Percentiles rank a stretch among this genome's conserved stretches.
These are phyloP conservation scores for Thuidium tamariscinum DNA, from an alignment of 225 moss, liverwort and hornwort genomes.

Conservation along the genomic window DNA sequence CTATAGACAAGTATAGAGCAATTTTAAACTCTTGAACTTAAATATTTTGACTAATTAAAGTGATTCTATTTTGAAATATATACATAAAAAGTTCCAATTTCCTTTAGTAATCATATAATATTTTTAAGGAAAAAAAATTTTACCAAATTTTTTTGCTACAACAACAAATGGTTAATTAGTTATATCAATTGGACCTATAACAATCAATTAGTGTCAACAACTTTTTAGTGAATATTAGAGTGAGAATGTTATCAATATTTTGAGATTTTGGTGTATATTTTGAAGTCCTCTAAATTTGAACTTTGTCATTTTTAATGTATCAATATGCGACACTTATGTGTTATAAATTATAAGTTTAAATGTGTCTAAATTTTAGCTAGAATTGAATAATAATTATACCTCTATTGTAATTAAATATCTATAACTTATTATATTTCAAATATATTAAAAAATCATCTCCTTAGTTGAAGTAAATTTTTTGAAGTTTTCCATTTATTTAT, in stretches of 20 bases:
- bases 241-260: background rate
- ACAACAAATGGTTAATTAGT: background rate
- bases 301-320: background rate
- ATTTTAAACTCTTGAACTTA: background rate
- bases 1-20: background rate
- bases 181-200: background rate
- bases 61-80: background rate
- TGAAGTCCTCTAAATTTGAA: too few relatives aligned
- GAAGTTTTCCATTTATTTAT: background rate
- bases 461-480: background rate
- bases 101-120: background rate
- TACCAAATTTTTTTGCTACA: fast-evolving
- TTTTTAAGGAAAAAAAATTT: too few relatives aligned
- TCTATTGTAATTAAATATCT: background rate
- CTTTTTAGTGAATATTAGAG: background rate
- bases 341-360: background rate
- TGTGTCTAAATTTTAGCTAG: background rate
- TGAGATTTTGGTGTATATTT: background rate
- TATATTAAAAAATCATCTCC: too few relatives aligned
- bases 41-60: background rate
- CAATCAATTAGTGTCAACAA: fast-evolving
- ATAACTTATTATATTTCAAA: background rate
- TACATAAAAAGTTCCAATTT: too few relatives aligned
- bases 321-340: background rate
- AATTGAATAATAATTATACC: background rate